phyloP scores from a whole-genome alignment of 2,329 filamentous ascomycete species.

The Triangularia verruculosa region DNA sequence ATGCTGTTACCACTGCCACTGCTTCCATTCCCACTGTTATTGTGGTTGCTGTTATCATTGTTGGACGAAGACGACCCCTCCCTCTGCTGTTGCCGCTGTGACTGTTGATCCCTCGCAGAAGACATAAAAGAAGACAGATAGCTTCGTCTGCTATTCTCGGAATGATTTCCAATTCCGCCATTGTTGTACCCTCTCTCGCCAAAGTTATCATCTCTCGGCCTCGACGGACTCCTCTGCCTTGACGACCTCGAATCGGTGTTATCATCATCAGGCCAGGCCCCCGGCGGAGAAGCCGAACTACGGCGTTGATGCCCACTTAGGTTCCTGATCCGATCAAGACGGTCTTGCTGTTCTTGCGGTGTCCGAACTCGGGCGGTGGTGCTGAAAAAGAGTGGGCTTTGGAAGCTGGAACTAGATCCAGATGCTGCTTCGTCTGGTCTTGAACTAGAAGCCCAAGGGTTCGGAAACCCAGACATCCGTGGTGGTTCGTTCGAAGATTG shows the following conservation, averaged over 20 bases:
- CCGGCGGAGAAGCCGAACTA: background rate
- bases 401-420: background rate
- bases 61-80: background rate
- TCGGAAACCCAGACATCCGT: background rate
- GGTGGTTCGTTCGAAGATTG: background rate
- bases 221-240: background rate
- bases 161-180: background rate
- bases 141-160: background rate
- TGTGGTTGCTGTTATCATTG: background rate
- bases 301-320: background rate
- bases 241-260: background rate
- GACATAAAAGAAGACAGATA: conserved; percentile 6
- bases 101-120: background rate
- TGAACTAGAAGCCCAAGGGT: background rate
- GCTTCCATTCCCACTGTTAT: background rate
- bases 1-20: conserved; percentile 8
- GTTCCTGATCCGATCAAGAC: conserved; percentile 1
- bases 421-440: background rate
- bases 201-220: background rate
- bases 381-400: background rate
- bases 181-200: background rate
- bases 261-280: background rate
- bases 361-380: background rate
- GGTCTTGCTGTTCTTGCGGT: background rate
- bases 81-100: background rate